Evolutionary conservation across 371 early-diverging fungal species (phyloP).

Genomic region (Rhizopus stolonifer): DNA sequence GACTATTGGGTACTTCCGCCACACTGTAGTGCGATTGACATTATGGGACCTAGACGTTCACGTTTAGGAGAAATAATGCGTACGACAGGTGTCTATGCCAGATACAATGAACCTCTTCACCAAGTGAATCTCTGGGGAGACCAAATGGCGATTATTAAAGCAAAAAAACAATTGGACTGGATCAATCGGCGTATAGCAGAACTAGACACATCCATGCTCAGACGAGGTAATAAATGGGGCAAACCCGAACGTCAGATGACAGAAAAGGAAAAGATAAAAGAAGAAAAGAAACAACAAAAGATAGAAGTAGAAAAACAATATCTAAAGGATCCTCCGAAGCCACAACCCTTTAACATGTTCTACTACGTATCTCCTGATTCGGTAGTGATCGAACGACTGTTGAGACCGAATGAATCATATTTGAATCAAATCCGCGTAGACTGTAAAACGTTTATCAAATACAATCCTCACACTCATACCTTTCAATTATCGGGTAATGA

Average conservation of each 20-base stretch:
- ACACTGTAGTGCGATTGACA: slow-evolving; percentile 16
- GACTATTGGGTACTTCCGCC: slow-evolving; percentile 47
- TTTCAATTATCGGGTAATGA: slow-evolving; percentile 22
- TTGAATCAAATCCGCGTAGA: slow-evolving; percentile 39
- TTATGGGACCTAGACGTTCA: slow-evolving; percentile 22
- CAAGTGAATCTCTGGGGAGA: slow-evolving; percentile 57
- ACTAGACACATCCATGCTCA: slow-evolving; percentile 1
- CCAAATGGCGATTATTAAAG: slow-evolving; percentile 13
- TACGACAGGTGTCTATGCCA: slow-evolving; percentile 26
- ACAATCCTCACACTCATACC: slow-evolving; percentile 11
- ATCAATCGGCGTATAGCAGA: slow-evolving; percentile 14
- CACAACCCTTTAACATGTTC: slow-evolving; percentile 25
- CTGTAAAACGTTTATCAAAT: slow-evolving; percentile 38
- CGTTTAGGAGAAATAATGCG: slow-evolving; percentile 28
- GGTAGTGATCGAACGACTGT: slow-evolving; percentile 18
- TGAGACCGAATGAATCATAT: slow-evolving; percentile 35
- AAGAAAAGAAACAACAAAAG: slow-evolving; percentile 26
- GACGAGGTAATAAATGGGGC: slow-evolving; percentile 42
- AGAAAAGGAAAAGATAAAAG: slow-evolving; percentile 27
- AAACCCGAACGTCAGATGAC: slow-evolving; percentile 44
- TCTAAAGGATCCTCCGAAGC: slow-evolving; percentile 21
- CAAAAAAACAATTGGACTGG: slow-evolving; percentile 28
- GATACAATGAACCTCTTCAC: slow-evolving; percentile 31
- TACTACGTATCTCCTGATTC: slow-evolving; percentile 29
- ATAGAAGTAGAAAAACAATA: slow-evolving; percentile 30